Conservation (phyloP, 140 eudicot species). For the Erigeron philadelphicus region DNA sequence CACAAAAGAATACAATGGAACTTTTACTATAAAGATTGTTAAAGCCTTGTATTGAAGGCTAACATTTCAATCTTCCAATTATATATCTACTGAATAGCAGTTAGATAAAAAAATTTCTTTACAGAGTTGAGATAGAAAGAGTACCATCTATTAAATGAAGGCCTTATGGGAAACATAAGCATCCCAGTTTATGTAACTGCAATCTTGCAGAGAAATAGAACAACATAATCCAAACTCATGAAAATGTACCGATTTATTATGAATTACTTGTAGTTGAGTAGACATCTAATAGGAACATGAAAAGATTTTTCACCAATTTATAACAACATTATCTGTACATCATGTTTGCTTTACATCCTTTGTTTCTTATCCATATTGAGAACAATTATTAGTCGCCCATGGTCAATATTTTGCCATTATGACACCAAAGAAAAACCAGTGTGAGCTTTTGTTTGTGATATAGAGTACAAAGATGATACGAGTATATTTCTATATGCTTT, state of each 20-base stretch:
- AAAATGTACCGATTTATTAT: background rate
- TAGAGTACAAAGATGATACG: background rate
- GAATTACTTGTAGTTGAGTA: background rate
- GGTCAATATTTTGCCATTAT: background rate
- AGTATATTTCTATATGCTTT: background rate
- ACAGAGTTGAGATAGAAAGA: too few species aligned
- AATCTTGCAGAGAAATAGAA: background rate
- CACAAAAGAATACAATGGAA: too few species aligned
- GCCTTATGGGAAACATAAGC: background rate
- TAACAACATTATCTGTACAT: background rate
- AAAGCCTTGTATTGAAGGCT: too few species aligned
- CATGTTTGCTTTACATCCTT: background rate
- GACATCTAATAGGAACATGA: background rate
- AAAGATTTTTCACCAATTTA: background rate
- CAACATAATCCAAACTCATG: background rate
- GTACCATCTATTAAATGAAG: background rate
- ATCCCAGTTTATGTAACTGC: background rate
- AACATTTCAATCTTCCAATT: too few species aligned
- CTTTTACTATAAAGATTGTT: too few species aligned
- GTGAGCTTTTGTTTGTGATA: too few species aligned
- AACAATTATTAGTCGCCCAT: background rate
- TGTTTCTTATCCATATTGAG: conserved; percentile 2
- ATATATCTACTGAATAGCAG: too few species aligned
- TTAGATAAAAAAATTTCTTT: too few species aligned
- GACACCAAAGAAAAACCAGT: background rate